These are phyloP conservation scores for Prorocentrum cordatum DNA, from an alignment of 169 alveolate species.

Conservation along the genomic window DNA sequence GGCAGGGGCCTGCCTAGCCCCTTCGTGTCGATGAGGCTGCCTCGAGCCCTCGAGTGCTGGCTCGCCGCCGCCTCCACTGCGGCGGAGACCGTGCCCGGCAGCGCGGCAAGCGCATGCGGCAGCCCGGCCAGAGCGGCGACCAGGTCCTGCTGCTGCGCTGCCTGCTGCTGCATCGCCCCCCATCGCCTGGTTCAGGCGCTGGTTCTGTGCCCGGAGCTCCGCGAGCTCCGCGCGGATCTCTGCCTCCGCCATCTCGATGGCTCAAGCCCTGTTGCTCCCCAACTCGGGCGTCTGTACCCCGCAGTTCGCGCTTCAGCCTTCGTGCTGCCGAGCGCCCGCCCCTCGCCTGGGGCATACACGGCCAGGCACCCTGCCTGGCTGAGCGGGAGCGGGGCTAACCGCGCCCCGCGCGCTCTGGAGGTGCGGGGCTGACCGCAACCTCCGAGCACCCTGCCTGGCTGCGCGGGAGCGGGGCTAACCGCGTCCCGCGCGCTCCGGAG, in stretches of 20 bases:
- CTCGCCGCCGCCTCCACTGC: background rate
- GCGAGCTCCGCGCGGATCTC: background rate
- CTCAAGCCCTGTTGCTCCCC: background rate
- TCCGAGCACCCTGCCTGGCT: too few relatives aligned
- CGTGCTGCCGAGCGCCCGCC: too few relatives aligned
- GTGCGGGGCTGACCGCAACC: too few relatives aligned
- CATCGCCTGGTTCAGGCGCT: background rate
- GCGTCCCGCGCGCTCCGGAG: too few relatives aligned
- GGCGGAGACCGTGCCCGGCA: background rate
- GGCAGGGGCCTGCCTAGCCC: background rate
- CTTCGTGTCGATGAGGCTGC: background rate
- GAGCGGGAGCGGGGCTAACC: too few relatives aligned
- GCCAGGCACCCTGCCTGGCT: too few relatives aligned
- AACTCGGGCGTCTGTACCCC: too few relatives aligned
- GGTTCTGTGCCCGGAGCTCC: background rate
- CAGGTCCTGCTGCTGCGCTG: background rate
- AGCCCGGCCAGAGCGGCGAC: background rate
- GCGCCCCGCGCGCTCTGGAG: too few relatives aligned
- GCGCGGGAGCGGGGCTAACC: too few relatives aligned
- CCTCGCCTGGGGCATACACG: too few relatives aligned
- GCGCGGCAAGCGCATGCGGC: background rate
- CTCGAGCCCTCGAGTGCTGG: background rate
- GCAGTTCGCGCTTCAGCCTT: too few relatives aligned
- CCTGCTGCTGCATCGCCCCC: background rate
- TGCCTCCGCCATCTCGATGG: background rate